Base-by-base conservation (phyloP, 2,329 filamentous ascomycete species). In the Hypoxylon sp. region DNA sequence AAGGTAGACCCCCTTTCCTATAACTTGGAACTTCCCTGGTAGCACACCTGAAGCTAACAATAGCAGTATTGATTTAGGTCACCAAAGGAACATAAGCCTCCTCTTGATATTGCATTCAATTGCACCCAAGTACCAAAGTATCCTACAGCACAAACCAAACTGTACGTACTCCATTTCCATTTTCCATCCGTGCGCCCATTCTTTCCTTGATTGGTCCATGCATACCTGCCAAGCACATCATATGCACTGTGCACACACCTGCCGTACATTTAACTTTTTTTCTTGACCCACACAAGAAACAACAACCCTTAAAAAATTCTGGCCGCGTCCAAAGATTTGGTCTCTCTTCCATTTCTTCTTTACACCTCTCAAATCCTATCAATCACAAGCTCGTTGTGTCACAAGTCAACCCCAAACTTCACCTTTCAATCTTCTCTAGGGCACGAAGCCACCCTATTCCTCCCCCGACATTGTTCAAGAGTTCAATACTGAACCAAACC, bases 371-470 rank as follows among this genome's bases (percentile, higher is more conserved):
- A 71, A 70, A 69, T 68, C 68, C 70, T 72, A 75, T 71, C 72
- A 70, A 71, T 69, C 60, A 61, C 62, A 67, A 69, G 66, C 53
- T 60, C 64, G 65, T 68, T 66, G 68, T 68, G 68, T 69, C 66
- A 67, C 67, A 62, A 63, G 55, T 61, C 61, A 60, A 68, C 41
- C 64, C 64, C 66, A 61, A 67, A 59, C 60, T 65, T 61, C 69
- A 71, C 69, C 68, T 75, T 74, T 86, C 77, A 78, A 67, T 60
- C 59, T 55, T 55, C 51, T 70, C 88, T 91, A 91, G 89, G 89
- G 89, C 89, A 90, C 88, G 76, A 83, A 91, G 89, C 89, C 89
- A 91, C 89, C 89, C 89, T 91, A 79, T 75, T 66, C 64, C 76
- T 76, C 74, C 77, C 78, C 80, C 83, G 80, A 82, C 78, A 81